A percentile compares a stretch with the other conserved stretches of the same genome.
phyloP scores from a whole-genome alignment of 805 yeast species.

The Nakazawaea holstii region DNA sequence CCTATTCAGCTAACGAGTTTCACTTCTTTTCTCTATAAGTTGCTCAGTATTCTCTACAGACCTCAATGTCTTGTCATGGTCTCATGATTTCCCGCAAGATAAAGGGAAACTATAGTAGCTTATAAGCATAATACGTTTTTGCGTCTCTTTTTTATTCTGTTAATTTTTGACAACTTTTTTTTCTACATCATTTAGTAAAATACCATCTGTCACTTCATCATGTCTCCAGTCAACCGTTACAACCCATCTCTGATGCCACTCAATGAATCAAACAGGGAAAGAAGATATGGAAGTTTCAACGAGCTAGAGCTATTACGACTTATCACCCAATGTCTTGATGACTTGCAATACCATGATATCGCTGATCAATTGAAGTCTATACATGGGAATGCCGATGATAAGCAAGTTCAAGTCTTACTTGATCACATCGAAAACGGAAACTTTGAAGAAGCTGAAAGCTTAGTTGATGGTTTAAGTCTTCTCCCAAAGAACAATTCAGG shows the following conservation, averaged over 20 bases:
- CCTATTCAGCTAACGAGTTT: no score
- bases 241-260: not conserved
- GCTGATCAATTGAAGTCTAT: constrained; percentile 31
- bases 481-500: not conserved
- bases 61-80: no score
- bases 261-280: not conserved
- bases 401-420: constrained; percentile 31
- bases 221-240: not conserved
- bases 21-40: no score
- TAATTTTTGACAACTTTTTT: no score
- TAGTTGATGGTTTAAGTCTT: constrained; percentile 15
- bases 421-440: constrained; percentile 33
- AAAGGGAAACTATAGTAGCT: no score
- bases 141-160: no score
- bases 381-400: constrained; percentile 4
- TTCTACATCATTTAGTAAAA: no score
- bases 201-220: no score
- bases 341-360: constrained; percentile 39
- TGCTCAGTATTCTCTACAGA: no score
- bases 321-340: constrained; percentile 43
- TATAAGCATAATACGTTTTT: no score
- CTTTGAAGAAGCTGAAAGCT: constrained; percentile 31
- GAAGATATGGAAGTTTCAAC: constrained; percentile 6
- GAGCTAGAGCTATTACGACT: constrained; percentile 18
- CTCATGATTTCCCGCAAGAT: no score